Base-by-base conservation (phyloP, 148 eudicot species). In the Rhododendron kiyosumense region DNA sequence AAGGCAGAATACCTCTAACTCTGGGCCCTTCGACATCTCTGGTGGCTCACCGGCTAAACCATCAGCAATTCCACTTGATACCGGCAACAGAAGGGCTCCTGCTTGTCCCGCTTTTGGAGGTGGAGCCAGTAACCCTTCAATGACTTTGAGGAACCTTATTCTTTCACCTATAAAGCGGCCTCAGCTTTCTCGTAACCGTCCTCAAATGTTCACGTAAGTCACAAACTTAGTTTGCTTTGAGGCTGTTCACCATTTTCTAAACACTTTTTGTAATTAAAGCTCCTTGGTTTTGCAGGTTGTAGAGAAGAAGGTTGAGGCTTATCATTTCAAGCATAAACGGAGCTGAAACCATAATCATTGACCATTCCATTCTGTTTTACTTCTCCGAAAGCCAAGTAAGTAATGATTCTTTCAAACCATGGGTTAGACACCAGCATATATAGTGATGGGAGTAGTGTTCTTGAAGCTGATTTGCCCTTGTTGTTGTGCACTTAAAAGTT, bases 151-250 rank as follows among this genome's bases (percentile, higher is more conserved):
- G 86, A 96, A 96, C 84, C 92, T 94, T 28, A 93, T 96, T 52
- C 91, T 96, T n/a, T 94, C 99, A 46, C 98, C 99, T 67, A 91
- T 96, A 82, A 94, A 92, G 91, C 90, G 96, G n/a, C 95, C 96
- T 88, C 98, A 94, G 89, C 86, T 92, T 78, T 94, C 98, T 79
- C 94, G 96, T 67, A 93, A 83, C 87, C 93, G 94, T 43, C 88
- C 93, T 85, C 92, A 94, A 10, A 84, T 95, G 85, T 96, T 96
- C 93, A 96, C 94, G 97, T 96, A 90, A 79, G 82, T 79, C 82
- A 79, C 34, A 3, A n/a, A 48, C 48, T 78, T 79, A 43, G 52
- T 78, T 78, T 78, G 52, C 22, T 24, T 14, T 41, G 49, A 0
- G 30, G 10, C 49, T 43, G 15, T 43, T 43, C 26, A 76, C 6